Base-by-base conservation (phyloP, 495 filamentous ascomycete genomes). In the Aspergillus sparsus region DNA sequence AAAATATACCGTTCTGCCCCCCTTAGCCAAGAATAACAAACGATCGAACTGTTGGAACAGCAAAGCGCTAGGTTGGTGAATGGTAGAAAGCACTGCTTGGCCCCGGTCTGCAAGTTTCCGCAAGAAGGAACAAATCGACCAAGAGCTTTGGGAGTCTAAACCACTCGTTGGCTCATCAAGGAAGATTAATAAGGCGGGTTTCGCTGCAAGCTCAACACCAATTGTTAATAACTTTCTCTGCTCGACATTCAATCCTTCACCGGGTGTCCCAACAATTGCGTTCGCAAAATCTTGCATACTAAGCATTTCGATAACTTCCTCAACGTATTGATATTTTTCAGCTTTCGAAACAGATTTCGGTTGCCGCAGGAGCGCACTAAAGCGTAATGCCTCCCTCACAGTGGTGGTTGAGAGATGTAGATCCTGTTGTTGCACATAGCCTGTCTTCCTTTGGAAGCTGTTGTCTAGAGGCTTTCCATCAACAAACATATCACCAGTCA, bases 381-480 rank as follows among this genome's bases (percentile, higher is more conserved):
- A 97, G 41, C 83, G 82, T 15, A 97, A 77, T 34, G 92, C 91
- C 55, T 81, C 93, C 35, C 93, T 81, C 16, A 96, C 92, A 21
- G 92, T 97, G 0, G 87, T 85, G 0, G 90, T 93, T 10, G 85
- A 74, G 31, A 94, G 81, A 73, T 96, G 92, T 6, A 96, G 81
- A 80, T 97, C 93, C 69, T 95, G 91, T 69, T 97, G 93, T 63
- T 97, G 90, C 35, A 93, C 93, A 68, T 96, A 97, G 3, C 92
- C 92, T 2, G 91, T 95, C 74, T 93, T 93, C 55, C 93, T 83
- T 62, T 93, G 90, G 78, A 97, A 96, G 0, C 89, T 92, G 12
- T 77, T 77, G 67, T 95, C 90, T 13, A 88, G 70, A 4, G 74
- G 67, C 35, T 69, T 68, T 2, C 82, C 82, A 60, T 85, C 79